Evolutionary conservation across 331 rosid genomes (phyloP).

Genomic region (Rosa hybrid): DNA sequence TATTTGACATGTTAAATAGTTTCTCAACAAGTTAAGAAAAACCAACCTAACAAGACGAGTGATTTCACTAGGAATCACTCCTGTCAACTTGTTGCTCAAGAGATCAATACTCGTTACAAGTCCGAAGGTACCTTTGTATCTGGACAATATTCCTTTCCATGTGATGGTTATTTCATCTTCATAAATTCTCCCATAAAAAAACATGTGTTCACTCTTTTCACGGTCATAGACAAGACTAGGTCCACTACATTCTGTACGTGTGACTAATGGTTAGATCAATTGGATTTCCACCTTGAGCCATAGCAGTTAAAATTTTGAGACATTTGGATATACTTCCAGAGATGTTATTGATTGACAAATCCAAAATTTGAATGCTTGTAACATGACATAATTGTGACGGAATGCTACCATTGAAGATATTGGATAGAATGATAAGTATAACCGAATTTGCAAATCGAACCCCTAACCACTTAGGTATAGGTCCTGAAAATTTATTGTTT

Average conservation of each 20-base stretch:
- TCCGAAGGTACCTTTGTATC: no score
- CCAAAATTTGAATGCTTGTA: not conserved
- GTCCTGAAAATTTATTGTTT: not conserved
- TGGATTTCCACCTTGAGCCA: not conserved
- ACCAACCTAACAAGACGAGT: no score
- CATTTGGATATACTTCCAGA: not conserved
- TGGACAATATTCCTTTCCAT: no score
- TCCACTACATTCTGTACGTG: not conserved
- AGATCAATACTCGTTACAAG: no score
- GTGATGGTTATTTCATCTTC: no score
- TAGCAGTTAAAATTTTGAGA: not conserved
- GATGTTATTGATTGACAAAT: not conserved
- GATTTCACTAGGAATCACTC: no score
- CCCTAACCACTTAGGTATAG: not conserved
- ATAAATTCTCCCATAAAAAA: no score
- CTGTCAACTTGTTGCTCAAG: no score
- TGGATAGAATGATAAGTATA: not conserved
- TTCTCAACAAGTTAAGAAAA: no score
- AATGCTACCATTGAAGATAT: not conserved
- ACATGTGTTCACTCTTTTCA: no score
- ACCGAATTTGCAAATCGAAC: not conserved
- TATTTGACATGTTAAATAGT: no score
- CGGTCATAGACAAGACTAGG: no score
- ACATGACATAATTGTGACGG: not conserved
- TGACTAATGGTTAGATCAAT: not conserved